A percentile compares a stretch with the other conserved stretches of the same genome.
Conservation (phyloP, 148 eudicot genomes). For the Chenopodium berlandieri region DNA sequence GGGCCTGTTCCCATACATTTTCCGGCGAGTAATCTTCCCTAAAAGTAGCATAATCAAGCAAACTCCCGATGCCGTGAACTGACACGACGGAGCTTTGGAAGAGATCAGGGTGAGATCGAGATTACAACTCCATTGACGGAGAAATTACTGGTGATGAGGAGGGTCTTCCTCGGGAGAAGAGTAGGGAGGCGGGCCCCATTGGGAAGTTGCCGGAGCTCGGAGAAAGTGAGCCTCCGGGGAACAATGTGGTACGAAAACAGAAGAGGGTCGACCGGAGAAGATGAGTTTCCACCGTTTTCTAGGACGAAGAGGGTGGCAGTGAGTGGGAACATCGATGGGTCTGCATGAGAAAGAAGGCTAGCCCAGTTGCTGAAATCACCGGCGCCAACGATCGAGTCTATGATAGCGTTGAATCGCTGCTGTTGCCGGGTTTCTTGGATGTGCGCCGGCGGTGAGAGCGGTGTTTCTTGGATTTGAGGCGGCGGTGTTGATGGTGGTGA, state of each 20-base stretch:
- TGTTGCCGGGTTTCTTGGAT: slow-evolving; percentile 6
- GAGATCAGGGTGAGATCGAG: slow-evolving; percentile 37
- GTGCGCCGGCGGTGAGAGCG: slow-evolving; percentile 13
- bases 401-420: slow-evolving; percentile 31
- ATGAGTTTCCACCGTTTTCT: slow-evolving; percentile 19
- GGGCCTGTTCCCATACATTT: neutral
- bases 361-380: slow-evolving; percentile 52
- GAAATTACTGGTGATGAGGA: slow-evolving; percentile 41
- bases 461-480: neutral
- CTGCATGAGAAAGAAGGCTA: slow-evolving; percentile 34
- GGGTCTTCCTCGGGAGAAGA: slow-evolving; percentile 41
- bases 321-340: slow-evolving; percentile 32
- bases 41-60: slow-evolving; percentile 37
- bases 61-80: slow-evolving; percentile 36
- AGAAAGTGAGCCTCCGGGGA: slow-evolving; percentile 41
- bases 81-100: slow-evolving; percentile 30
- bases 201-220: slow-evolving; percentile 35
- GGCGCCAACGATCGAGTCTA: slow-evolving; percentile 40
- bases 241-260: slow-evolving; percentile 42
- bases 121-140: slow-evolving; percentile 32
- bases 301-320: slow-evolving; percentile 58
- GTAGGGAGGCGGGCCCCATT: slow-evolving; percentile 37
- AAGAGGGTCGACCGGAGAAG: slow-evolving; percentile 32
- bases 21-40: slow-evolving; percentile 10
- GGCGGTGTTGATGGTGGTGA: slow-evolving; percentile 5